Evolutionary conservation across 148 eudicot genomes (phyloP).

Genomic region (Persicaria maculosa): DNA sequence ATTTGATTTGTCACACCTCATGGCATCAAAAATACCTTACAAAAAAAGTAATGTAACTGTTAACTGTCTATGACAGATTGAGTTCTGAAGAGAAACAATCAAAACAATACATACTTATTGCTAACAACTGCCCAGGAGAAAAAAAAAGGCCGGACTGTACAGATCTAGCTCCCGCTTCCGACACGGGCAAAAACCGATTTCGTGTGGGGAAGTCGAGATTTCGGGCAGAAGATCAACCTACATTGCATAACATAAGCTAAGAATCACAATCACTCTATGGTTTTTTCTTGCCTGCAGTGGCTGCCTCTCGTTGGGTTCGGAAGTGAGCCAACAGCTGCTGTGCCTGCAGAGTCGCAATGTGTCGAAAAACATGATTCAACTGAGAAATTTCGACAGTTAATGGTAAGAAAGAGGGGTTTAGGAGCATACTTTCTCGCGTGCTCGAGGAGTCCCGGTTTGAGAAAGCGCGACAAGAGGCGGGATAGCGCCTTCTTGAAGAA

Average conservation of each 20-base stretch:
- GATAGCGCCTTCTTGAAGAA: slow-evolving; percentile 99
- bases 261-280: slow-evolving; percentile 14
- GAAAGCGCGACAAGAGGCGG: slow-evolving; percentile 94
- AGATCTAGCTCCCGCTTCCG: slow-evolving; percentile 20
- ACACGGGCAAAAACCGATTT: not conserved
- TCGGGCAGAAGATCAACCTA: not conserved
- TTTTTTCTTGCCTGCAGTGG: slow-evolving; percentile 41
- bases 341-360: slow-evolving; percentile 42
- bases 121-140: not conserved
- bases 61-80: not conserved
- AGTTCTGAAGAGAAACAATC: not conserved
- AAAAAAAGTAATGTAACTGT: not conserved
- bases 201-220: not conserved
- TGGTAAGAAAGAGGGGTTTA: not conserved
- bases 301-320: slow-evolving; percentile 76
- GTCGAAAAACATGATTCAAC: no score
- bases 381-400: no score
- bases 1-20: not conserved
- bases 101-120: not conserved
- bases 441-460: slow-evolving; percentile 83
- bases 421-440: slow-evolving; percentile 79
- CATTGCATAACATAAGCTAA: not conserved
- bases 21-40: not conserved
- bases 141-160: slow-evolving; percentile 13
- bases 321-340: slow-evolving; percentile 92